phyloP scores from a whole-genome alignment of 148 eudicot genomes.

The Polygonum maritimum region DNA sequence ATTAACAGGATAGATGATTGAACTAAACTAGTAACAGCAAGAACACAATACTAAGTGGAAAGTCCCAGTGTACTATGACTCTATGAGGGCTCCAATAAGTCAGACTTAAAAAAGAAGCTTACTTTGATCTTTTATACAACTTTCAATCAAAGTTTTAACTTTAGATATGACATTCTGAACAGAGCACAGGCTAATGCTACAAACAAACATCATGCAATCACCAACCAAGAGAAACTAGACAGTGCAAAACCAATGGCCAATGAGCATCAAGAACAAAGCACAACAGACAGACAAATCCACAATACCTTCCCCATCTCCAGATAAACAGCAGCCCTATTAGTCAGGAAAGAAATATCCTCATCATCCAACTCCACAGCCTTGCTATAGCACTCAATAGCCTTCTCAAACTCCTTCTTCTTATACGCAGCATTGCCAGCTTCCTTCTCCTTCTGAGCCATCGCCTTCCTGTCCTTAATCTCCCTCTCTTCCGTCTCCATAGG shows the following conservation, averaged over 20 bases:
- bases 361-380: conserved; percentile 77
- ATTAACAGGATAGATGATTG: background rate
- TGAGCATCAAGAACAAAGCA: background rate
- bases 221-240: background rate
- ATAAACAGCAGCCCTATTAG: conserved; percentile 96
- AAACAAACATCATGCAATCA: background rate
- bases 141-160: too few relatives aligned
- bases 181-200: background rate
- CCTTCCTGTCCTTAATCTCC: conserved; percentile 50
- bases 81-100: too few relatives aligned
- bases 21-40: background rate
- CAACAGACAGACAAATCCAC: background rate
- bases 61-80: background rate
- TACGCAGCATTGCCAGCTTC: conserved; percentile 88
- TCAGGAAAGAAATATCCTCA: conserved; percentile 79
- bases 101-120: too few relatives aligned
- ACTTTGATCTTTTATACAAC: background rate
- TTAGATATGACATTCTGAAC: background rate
- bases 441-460: conserved; percentile 69
- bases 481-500: conserved; percentile 44
- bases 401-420: conserved; percentile 92
- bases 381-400: conserved; percentile 50
- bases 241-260: background rate
- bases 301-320: conserved; percentile 92
- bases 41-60: background rate